Base-by-base conservation (phyloP, 31 red algal species). In the Odonthalia washingtoniensis region DNA sequence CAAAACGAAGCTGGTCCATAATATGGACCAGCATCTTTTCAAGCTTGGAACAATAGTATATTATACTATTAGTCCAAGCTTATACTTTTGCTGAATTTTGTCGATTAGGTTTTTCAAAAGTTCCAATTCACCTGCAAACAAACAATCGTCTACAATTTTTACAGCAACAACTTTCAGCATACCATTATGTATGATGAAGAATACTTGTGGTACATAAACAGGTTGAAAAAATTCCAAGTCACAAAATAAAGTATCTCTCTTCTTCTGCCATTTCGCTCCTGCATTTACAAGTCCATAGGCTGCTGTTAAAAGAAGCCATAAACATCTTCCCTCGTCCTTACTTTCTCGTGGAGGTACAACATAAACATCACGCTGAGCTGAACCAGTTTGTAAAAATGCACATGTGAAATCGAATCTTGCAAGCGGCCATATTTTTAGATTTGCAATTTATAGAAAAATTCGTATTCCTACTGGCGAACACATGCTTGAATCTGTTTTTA, bases 231-330 rank as follows among this genome's bases (percentile, higher is more conserved):
- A 79, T 4, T 46, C 75, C 28, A 79, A 57, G 31, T 30, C 41
- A 12, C 41, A 3, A 34, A 61, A 53, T 1, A 79, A n/a, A 5
- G 28, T 31, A 14, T 79, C 75, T 5, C 45, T 79, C 2, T 60
- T 9, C 75, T 57, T n/a, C 40, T 79, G 75, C 75, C 75, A 83
- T 63, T 83, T 83, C 27, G 80, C 80, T 28, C 43, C 43, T 6
- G 61, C 30, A 33, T 83, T 70, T 1, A 39, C 80, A 14, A 83
- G 62, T 30, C 80, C 80, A 46, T 83, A 83, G n/a, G n/a, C n/a
- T n/a, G n/a, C n/a, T n/a, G n/a, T n/a, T n/a, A n/a, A n/a, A n/a
- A n/a, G n/a, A n/a, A 40, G 62, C 60, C 4, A 62, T 62, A 2
- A 83, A 24, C 44, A 83, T n/a, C 35, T 6, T 17, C 44, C 2